Evolutionary conservation across 768 basidiomycete genomes (phyloP).

Genomic region (Lentinula boryana): DNA sequence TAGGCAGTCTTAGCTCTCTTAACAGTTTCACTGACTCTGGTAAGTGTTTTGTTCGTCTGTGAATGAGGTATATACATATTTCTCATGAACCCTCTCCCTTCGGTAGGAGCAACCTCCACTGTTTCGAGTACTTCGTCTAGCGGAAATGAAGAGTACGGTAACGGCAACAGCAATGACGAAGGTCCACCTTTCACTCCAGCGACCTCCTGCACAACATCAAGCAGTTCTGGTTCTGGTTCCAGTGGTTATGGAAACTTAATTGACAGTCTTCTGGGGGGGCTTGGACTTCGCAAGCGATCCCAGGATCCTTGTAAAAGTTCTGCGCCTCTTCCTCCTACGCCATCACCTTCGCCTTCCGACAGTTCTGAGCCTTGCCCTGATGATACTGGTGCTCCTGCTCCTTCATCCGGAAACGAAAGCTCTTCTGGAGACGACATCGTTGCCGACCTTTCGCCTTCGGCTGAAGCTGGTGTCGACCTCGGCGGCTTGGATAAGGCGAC

Average conservation of each 20-base stretch:
- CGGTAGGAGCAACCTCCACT: background rate
- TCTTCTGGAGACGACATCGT: background rate
- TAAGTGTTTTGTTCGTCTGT: too few relatives aligned
- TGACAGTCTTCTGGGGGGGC: background rate
- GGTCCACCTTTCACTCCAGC: background rate
- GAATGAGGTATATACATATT: too few relatives aligned
- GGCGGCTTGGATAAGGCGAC: background rate
- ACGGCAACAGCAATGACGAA: background rate
- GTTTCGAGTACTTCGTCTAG: background rate
- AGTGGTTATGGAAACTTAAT: background rate
- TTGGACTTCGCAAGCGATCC: background rate
- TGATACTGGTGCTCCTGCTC: background rate
- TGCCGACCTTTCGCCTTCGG: background rate
- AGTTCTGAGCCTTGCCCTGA: background rate
- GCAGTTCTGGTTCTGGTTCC: background rate
- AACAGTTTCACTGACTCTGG: too few relatives aligned
- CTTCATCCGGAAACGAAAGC: background rate
- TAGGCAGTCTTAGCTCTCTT: too few relatives aligned
- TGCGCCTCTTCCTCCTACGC: background rate
- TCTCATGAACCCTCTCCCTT: background rate
- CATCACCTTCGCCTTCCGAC: too few relatives aligned
- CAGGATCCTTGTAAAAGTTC: background rate
- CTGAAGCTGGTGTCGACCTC: conserved; percentile 1
- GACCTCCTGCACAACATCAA: background rate
- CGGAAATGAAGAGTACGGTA: background rate